Base-by-base conservation (phyloP, 306 rosid species). In the Inga leiocalycina region DNA sequence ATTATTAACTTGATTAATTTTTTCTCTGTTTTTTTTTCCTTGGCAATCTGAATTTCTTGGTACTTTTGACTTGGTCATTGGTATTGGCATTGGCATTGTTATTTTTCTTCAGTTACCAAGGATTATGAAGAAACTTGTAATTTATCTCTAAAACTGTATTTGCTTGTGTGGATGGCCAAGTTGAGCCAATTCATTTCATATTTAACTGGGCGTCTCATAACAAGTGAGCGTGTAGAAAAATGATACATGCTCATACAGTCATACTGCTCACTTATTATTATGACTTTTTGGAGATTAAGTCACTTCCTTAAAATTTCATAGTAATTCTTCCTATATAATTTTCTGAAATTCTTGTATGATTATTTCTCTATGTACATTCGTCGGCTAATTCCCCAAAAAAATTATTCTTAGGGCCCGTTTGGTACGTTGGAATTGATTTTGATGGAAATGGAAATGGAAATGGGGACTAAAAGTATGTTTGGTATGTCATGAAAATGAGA, bases 21-120 rank as follows among this genome's bases (percentile, higher is more conserved):
- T 17, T 39, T 37, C 4, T 8, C 8, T 17, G 3, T 17, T 22
- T 24, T 8, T 22, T 61, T n/a, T 2, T 2, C 17, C 24, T 6
- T 10, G 16, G 67, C 6, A 37, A 41, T 19, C 30, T 22, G 30
- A 41, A 41, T 43, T 71, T 71, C 24, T 22, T 44, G 6, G 17
- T 57, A n/a, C 30, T n/a, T 56, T 57, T 22, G 14, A 44, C 15
- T 46, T 22, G 14, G 52, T 22, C 35, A 17, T 74, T 81, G 62
- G 65, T 84, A 14, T 75, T 84, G 74, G 15, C 24, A 10, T 75
- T 84, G 82, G 15, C 61, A 54, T 17, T 16, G 62, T 0, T 56
- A 12, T 76, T 86, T 65, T 67, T 44, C 46, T 30, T 45, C 71
- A 57, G 12, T 39, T 34, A 41, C 17, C n/a, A 35, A 8, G 39